Conservation (phyloP, 176 grass and related monocot genomes). For the Dendrocalamus sinicus region DNA sequence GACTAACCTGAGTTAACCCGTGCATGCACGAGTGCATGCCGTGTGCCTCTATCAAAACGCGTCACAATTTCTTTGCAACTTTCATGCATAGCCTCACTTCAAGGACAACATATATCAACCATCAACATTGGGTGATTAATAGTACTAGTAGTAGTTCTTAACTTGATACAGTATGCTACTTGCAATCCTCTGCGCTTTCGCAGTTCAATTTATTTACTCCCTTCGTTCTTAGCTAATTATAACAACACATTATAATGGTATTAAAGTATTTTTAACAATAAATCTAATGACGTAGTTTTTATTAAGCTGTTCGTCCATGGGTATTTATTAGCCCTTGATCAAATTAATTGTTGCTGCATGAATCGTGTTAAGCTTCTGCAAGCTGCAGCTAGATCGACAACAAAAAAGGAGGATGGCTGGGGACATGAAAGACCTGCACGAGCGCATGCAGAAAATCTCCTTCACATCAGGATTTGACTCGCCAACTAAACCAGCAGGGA, state of each 20-base stretch:
- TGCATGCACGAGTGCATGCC: neutral
- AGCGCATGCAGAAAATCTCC: slow-evolving; percentile 33
- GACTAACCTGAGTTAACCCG: neutral
- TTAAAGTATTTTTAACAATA: too few relatives aligned
- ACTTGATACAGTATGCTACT: neutral
- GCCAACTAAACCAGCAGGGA: slow-evolving; percentile 8
- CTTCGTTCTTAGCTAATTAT: too few relatives aligned
- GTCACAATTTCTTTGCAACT: neutral
- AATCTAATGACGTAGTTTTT: too few relatives aligned
- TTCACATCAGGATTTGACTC: slow-evolving; percentile 39
- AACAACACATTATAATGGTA: too few relatives aligned
- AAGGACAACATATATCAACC: neutral
- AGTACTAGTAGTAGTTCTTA: neutral
- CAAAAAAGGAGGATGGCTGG: neutral
- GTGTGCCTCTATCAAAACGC: neutral
- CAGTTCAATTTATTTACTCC: neutral
- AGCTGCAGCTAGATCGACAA: slow-evolving; percentile 3
- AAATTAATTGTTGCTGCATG: neutral
- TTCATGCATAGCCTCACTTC: neutral
- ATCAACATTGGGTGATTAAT: neutral
- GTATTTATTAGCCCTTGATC: neutral
- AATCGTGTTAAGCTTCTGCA: neutral
- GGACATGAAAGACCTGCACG: slow-evolving; percentile 39
- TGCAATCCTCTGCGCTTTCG: neutral
- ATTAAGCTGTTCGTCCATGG: neutral